These are phyloP conservation scores for Trichomonas vaginalis DNA, from an alignment of 208 protist species.

Conservation along the genomic window DNA sequence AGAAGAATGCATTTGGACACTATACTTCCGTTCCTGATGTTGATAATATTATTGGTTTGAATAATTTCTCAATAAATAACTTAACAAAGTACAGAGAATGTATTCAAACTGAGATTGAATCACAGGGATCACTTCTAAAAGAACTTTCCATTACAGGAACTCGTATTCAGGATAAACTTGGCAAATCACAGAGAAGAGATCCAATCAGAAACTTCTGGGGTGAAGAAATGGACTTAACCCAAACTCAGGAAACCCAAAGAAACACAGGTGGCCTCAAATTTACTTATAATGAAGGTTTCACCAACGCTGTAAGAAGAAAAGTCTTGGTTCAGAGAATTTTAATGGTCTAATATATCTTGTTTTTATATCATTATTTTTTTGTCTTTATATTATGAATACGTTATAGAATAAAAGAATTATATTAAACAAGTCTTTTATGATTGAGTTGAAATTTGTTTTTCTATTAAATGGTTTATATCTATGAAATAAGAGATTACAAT, in stretches of 20 bases:
- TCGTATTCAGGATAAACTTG: background rate
- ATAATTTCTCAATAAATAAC: too few relatives aligned
- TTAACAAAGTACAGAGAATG: background rate
- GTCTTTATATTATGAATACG: too few relatives aligned
- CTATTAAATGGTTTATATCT: too few relatives aligned
- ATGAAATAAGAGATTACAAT: too few relatives aligned
- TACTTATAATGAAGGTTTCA: constrained; percentile 10
- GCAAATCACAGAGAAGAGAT: background rate
- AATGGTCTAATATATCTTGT: background rate
- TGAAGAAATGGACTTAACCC: background rate
- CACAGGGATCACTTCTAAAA: background rate
- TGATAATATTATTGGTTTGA: background rate
- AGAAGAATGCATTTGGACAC: background rate
- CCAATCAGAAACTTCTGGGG: background rate
- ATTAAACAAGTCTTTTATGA: too few relatives aligned
- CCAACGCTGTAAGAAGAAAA: background rate
- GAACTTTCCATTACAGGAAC: background rate
- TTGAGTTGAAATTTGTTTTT: too few relatives aligned
- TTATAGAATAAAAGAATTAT: too few relatives aligned
- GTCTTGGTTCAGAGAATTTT: background rate
- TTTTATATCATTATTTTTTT: background rate
- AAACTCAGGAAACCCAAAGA: background rate
- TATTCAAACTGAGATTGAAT: background rate
- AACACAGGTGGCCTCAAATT: background rate
- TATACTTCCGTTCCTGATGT: background rate